Base-by-base conservation (phyloP, 805 yeast species). In the Pichia insulana region DNA sequence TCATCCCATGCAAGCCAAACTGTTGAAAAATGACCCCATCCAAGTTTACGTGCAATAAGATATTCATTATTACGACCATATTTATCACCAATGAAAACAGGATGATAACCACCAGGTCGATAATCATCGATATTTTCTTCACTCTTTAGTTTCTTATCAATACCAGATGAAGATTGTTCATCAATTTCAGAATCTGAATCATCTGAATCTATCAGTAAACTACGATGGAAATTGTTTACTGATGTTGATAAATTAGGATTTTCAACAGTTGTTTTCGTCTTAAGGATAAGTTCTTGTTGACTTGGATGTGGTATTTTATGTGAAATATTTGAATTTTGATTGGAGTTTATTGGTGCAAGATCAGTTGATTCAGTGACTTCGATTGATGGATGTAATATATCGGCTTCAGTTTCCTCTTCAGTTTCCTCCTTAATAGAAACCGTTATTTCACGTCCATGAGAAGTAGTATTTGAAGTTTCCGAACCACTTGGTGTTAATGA, bases 1-100 rank as follows among this genome's bases (percentile, higher is more conserved):
- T 58, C 48, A 40, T 71, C 73, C 39, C 55, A 59, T 1, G 82
- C 82, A 25, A 79, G 57, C 84, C 84, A 79, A n/a, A 79, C 85
- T 1, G 84, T 78, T 32, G 81, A 74, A 51, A 79, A 79, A 53
- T 78, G 83, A 30, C 86, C 85, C 83, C 83, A 77, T 3, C 86
- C 86, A 8, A 79, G 61, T 55, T 78, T 78, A 25, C 83, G 61
- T 17, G 74, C 63, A 20, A 77, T 60, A 8, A 62, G 53, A 55
- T 77, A 77, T 42, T 68, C 63, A 42, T 66, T 61, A 37, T 63
- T 57, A 7, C 64, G 55, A 32, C 74, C 74, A 51, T 76, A 74
- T 13, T 60, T 54, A 50, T 79, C 84, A 26, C 79, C 78, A 26
- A 74, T 67, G 43, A 51, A 63, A 4, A 78, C 78, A 2, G 83